Base-by-base conservation (phyloP, 2,329 filamentous ascomycete genomes). In the Sphaerulina musiva region DNA sequence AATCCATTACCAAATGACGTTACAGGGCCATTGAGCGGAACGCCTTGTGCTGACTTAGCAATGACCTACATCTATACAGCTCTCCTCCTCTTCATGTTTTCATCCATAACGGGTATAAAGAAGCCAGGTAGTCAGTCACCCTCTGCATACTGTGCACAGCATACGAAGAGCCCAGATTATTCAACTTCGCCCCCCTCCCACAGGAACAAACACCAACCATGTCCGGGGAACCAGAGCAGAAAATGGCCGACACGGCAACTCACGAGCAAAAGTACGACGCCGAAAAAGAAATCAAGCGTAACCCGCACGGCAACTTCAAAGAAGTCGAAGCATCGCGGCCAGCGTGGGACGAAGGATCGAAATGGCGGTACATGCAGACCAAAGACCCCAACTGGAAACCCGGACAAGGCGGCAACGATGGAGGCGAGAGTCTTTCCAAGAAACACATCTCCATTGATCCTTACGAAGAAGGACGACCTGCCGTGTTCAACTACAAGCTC, bases 401-500 rank as follows among this genome's bases (percentile, higher is more conserved):
- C 54, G 87, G 86, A 52, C 68, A 75, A 46, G 87, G 87, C 60
- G 77, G 81, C 56, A 90, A 89, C 73, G 69, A 74, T 58, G 67
- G 70, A 14, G 76, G 78, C 10, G 73, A 73, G 47, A 70, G 72
- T 53, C 64, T 80, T 58, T 68, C 74, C 51, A 80, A 82, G 55
- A 69, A 74, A 1, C 88, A 95, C 73, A 72, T 92, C 60, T 75
- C 84, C 66, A 95, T 96, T 64, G 85, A 95, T 70, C 91, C 91
- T 0, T 83, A 91, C 69, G 85, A 79, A 53, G 74, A 82, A 29
- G 87, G 84, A 32, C 80, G 91, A 0, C 78, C 83, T 0, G 73
- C 81, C 0, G 73, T 76, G 1, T 83, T 80, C 73, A 96, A 96
- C 78, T 96, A 97, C 80, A 95, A 95, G 73, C 80, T 96, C 11